A percentile compares a stretch with the other conserved stretches of the same genome.
Conservation (phyloP, 352 stramenopile genomes). For the Globisporangium sylvaticum region DNA sequence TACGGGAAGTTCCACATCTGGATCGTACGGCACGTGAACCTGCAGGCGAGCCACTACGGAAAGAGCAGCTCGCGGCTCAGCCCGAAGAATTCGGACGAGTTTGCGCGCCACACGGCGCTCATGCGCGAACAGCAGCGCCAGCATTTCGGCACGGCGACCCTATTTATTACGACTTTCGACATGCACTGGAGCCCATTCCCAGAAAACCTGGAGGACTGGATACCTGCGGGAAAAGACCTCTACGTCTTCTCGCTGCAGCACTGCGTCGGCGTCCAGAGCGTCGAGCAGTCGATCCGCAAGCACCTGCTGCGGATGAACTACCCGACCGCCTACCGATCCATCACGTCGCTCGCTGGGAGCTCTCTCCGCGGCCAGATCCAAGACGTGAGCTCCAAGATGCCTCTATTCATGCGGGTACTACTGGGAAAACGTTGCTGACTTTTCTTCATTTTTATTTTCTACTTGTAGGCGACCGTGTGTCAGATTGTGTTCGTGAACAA, state of each 20-base stretch:
- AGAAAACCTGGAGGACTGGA: constrained; percentile 69
- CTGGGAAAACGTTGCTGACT: background rate
- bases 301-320: constrained; percentile 79
- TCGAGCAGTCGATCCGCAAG: constrained; percentile 64
- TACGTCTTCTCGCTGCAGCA: constrained; percentile 85
- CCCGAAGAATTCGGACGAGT: constrained; percentile 42
- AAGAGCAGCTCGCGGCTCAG: constrained; percentile 30
- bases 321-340: constrained; percentile 71
- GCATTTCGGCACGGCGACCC: constrained; percentile 63
- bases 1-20: constrained; percentile 86
- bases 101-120: constrained; percentile 28
- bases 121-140: constrained; percentile 44
- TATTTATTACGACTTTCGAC: constrained; percentile 83
- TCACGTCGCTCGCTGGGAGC: constrained; percentile 76
- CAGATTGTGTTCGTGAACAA: constrained; percentile 88
- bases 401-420: no score
- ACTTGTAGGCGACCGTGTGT: constrained; percentile 52
- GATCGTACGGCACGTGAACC: constrained; percentile 58
- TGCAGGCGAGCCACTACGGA: constrained; percentile 28
- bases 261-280: constrained; percentile 54
- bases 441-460: constrained; percentile 1
- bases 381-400: constrained; percentile 46
- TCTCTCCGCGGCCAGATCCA: constrained; percentile 48
- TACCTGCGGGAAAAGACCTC: constrained; percentile 65
- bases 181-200: constrained; percentile 74